Evolutionary conservation across 2,329 filamentous ascomycete species (phyloP).

Genomic region (Biscogniauxia sp.): DNA sequence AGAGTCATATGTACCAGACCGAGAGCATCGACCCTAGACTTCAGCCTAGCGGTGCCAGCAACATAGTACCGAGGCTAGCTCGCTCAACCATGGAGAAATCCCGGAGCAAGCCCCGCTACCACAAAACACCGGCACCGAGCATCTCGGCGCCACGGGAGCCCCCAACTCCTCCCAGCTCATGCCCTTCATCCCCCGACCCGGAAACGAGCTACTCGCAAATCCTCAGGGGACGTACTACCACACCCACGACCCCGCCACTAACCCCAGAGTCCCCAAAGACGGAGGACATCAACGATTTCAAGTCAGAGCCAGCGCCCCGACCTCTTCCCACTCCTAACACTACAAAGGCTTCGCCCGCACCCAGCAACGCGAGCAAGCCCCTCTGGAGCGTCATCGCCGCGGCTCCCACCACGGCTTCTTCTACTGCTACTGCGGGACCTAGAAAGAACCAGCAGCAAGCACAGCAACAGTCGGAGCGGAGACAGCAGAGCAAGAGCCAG

Average conservation of each 20-base stretch:
- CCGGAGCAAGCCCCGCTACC: no score
- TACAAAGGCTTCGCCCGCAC: background rate
- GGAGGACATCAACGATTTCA: no score
- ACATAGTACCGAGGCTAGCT: background rate
- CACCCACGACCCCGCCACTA: background rate
- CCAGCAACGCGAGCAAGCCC: background rate
- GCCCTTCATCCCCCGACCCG: background rate
- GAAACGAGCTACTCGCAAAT: slow-evolving; percentile 2
- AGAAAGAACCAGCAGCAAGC: background rate
- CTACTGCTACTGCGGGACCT: background rate
- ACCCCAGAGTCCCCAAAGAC: no score
- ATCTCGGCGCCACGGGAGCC: no score
- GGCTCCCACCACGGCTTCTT: no score
- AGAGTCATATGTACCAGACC: background rate
- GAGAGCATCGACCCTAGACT: background rate
- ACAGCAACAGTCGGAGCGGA: background rate
- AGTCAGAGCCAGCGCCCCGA: no score
- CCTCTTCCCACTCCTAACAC: background rate
- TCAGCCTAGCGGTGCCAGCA: background rate
- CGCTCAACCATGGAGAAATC: background rate
- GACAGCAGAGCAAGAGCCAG: background rate
- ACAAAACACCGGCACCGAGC: background rate
- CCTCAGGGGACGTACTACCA: background rate
- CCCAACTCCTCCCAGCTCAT: background rate
- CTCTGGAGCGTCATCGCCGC: background rate